These are phyloP conservation scores for Forsythia viridissima DNA, from an alignment of 257 asterid genomes.

Conservation along the genomic window DNA sequence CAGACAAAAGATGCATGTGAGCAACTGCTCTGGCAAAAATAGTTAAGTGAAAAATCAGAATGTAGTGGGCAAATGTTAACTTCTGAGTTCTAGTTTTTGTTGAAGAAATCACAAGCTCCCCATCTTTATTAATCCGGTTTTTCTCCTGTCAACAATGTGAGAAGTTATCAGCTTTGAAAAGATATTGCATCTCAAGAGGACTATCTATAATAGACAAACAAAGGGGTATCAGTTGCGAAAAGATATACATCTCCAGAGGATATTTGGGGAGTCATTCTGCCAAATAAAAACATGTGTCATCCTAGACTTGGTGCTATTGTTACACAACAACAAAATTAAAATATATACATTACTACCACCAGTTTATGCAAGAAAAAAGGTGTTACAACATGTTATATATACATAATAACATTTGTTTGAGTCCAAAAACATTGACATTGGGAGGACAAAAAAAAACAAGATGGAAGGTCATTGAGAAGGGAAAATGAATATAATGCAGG, in stretches of 20 bases:
- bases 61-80: slow-evolving; percentile 40
- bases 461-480: not conserved
- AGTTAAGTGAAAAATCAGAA: slow-evolving; percentile 13
- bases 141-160: slow-evolving; percentile 65
- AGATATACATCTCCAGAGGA: not conserved
- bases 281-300: too few relatives aligned
- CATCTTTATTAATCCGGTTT: slow-evolving; percentile 82
- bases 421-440: not conserved
- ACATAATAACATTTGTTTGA: not conserved
- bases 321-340: too few relatives aligned
- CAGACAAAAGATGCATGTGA: slow-evolving; percentile 24
- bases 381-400: not conserved
- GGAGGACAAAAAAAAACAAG: not conserved
- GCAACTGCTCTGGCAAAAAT: slow-evolving; percentile 18
- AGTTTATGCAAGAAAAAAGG: not conserved
- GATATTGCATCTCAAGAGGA: not conserved
- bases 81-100: slow-evolving; percentile 84
- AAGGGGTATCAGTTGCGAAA: not conserved
- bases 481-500: not conserved
- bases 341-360: too few relatives aligned
- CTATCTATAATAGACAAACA: too few relatives aligned
- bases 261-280: not conserved
- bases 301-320: not conserved
- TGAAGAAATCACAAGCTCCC: slow-evolving; percentile 90
- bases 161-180: not conserved